These are phyloP conservation scores for Dipodascus geniculatus DNA, from an alignment of 805 yeast species.

Conservation along the genomic window DNA sequence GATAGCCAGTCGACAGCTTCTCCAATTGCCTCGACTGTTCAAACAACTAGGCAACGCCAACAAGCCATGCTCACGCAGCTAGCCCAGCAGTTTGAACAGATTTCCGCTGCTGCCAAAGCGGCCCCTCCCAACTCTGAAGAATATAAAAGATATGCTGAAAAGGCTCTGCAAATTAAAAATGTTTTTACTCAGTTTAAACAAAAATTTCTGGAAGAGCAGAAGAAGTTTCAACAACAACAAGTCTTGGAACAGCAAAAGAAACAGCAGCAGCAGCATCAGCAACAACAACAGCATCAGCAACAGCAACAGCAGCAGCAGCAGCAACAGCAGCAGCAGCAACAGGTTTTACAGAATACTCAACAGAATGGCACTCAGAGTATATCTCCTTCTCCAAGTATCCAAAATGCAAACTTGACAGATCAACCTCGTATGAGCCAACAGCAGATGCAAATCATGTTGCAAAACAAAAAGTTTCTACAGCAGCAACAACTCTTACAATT, in stretches of 20 bases:
- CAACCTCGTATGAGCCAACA: constrained; percentile 7
- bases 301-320: constrained; percentile 14
- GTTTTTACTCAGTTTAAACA: not conserved
- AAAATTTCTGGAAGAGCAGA: not conserved
- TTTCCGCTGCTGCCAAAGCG: not conserved
- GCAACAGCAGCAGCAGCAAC: constrained; percentile 11
- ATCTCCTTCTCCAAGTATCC: constrained; percentile 7
- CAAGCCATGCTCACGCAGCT: not conserved
- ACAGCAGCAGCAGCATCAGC: constrained; percentile 14
- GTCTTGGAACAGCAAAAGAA: constrained; percentile 11
- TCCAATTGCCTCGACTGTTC: too few relatives aligned
- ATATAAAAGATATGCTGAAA: not conserved
- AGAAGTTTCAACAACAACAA: constrained; percentile 5
- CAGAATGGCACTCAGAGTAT: constrained; percentile 7
- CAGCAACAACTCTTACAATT: constrained; percentile 13
- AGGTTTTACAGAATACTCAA: constrained; percentile 7
- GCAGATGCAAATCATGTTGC: constrained; percentile 8
- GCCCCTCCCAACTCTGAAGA: not conserved
- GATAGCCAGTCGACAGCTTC: too few relatives aligned
- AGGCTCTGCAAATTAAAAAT: not conserved
- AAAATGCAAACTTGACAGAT: constrained; percentile 7
- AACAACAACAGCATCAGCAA: constrained; percentile 13
- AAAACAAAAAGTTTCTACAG: not conserved
- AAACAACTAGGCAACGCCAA: not conserved
- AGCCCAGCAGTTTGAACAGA: not conserved